Base-by-base conservation (phyloP, 2,329 filamentous ascomycete genomes). In the Fulvia fulva region DNA sequence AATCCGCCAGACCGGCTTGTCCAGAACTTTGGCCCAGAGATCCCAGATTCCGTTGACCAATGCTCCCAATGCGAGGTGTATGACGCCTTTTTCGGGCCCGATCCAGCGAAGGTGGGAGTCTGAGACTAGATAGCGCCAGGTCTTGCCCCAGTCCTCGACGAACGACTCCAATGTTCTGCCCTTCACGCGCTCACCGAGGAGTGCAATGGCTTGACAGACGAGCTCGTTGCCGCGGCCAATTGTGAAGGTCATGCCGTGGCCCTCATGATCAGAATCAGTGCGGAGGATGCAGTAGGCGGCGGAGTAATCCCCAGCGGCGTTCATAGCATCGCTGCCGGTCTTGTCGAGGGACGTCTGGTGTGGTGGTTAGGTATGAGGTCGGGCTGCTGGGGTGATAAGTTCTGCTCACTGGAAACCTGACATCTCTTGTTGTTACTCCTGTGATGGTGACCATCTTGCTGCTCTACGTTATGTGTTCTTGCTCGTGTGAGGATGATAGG, bases 241-340 rank as follows among this genome's bases (percentile, higher is more conserved):
- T 62, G 89, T 92, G 76, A 93, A 92, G 63, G 89, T 83, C 89
- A 93, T 93, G 69, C 90, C 89, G 71, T 94, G 89, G 14, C 90
- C 90, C 1, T 81, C 81, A 70, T 82, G 82, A 11, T 81, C 71
- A 0, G 88, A 87, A 72, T 95, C 88, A 0, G 91, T 96, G 71
- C 90, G 79, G 51, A 97, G 79, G 68, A 96, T 93, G 74, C 91
- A 96, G 80, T 96, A 97, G n/a, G 92, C 91, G 12, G 91, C 83
- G 1, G 91, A 96, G 77, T 96, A 96, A 76, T 96, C 91, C 61
- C 91, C 89, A 2, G 91, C 91, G 2, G 90, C 89, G 72, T 97
- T 96, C 92, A 96, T 97, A 70, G 91, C 92, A 83, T 97, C 92
- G 8, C 90, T 95, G 69, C 91, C 91, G n/a, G 91, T 96, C 79